A percentile compares a stretch with the other conserved stretches of the same genome.
phyloP scores from a whole-genome alignment of 2,329 filamentous ascomycete species.

The Emergomyces africanus region DNA sequence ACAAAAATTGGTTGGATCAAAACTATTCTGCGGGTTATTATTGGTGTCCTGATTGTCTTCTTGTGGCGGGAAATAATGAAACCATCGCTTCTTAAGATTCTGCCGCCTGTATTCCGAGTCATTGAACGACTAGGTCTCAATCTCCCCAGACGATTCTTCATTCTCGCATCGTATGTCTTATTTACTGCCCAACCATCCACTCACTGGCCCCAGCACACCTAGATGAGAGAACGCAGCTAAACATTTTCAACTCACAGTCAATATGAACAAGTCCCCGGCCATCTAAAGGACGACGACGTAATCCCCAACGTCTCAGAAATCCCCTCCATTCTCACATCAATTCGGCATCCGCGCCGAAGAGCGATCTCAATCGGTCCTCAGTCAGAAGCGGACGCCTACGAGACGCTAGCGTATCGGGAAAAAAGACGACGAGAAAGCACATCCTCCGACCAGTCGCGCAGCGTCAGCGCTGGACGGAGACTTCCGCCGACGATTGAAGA shows the following conservation, averaged over 20 bases:
- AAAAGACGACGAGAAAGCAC: slow-evolving; percentile 50
- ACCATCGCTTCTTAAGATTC: slow-evolving; percentile 57
- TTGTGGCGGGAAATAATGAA: slow-evolving; percentile 87
- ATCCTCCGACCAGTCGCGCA: slow-evolving; percentile 23
- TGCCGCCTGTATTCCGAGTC: slow-evolving; percentile 79
- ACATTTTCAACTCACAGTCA: slow-evolving; percentile 37
- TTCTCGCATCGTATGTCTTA: slow-evolving; percentile 55
- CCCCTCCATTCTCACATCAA: slow-evolving; percentile 65
- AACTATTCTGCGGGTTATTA: slow-evolving; percentile 53
- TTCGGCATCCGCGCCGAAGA: slow-evolving; percentile 64
- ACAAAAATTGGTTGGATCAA: slow-evolving; percentile 52
- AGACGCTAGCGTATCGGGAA: slow-evolving; percentile 84
- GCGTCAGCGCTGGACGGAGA: neutral
- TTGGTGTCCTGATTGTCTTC: slow-evolving; percentile 76
- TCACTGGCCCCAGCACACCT: neutral
- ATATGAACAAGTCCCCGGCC: slow-evolving; percentile 68
- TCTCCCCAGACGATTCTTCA: slow-evolving; percentile 81
- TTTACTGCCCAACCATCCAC: neutral
- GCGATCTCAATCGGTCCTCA: slow-evolving; percentile 87
- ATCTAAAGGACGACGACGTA: slow-evolving; percentile 70
- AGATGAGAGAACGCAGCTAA: slow-evolving; percentile 7
- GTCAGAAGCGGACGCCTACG: slow-evolving; percentile 91
- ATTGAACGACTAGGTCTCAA: slow-evolving; percentile 68
- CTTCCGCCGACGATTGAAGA: slow-evolving; percentile 15
- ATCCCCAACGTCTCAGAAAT: slow-evolving; percentile 83